These are phyloP conservation scores for Euphorbia pulcherrima DNA, from an alignment of 345 rosid species.

Conservation along the genomic window DNA sequence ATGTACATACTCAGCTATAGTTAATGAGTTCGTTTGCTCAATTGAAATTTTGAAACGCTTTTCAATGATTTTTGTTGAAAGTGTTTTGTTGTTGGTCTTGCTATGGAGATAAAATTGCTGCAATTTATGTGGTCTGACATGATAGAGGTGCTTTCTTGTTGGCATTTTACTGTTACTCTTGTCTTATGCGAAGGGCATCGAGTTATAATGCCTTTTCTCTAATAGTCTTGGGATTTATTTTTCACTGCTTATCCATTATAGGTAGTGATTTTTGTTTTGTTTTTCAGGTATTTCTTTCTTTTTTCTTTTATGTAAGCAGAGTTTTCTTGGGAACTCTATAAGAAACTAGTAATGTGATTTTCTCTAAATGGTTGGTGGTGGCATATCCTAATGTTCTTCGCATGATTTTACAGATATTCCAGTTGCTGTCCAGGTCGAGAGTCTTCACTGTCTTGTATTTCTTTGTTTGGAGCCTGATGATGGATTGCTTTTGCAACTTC, in stretches of 20 bases:
- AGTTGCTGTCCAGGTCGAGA: constrained; percentile 54
- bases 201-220: background rate
- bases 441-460: constrained; percentile 62
- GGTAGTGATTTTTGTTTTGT: background rate
- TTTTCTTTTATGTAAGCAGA: background rate
- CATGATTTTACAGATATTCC: constrained; percentile 52
- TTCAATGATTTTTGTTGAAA: too few species aligned
- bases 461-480: constrained; percentile 58
- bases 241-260: background rate
- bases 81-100: background rate
- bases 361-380: background rate
- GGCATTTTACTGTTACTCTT: background rate
- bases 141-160: constrained; percentile 1
- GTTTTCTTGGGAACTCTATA: background rate
- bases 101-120: background rate
- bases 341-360: background rate
- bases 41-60: background rate
- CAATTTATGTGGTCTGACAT: background rate
- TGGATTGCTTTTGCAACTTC: constrained; percentile 49
- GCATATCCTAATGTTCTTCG: background rate
- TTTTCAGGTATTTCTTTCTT: background rate
- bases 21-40: background rate
- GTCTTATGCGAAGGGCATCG: background rate
- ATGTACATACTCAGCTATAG: too few species aligned
- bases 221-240: background rate